Evolutionary conservation across 805 yeast species (phyloP).

Genomic region (Zygosaccharomyces lentus): DNA sequence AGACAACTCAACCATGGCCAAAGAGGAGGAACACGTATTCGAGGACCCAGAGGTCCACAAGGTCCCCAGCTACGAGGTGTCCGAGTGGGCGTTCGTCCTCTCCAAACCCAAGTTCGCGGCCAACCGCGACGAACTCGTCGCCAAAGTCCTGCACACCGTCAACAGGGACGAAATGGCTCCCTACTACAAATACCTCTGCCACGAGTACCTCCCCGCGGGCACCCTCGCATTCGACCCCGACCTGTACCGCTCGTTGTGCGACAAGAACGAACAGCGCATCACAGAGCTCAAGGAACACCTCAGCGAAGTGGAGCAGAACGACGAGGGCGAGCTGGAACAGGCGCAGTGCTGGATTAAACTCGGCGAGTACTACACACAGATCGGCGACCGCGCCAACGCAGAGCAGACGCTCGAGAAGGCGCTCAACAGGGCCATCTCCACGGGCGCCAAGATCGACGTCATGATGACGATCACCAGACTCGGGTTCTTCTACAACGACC

Average conservation of each 20-base stretch:
- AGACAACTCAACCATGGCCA: slow-evolving; percentile 1
- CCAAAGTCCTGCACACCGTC: slow-evolving; percentile 51
- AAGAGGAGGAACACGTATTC: slow-evolving; percentile 22
- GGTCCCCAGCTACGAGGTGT: slow-evolving; percentile 76
- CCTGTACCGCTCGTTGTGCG: slow-evolving; percentile 47
- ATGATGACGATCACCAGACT: slow-evolving; percentile 75
- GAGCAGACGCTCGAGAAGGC: slow-evolving; percentile 64
- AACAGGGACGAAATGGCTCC: slow-evolving; percentile 69
- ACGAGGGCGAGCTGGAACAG: slow-evolving; percentile 83
- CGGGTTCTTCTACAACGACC: slow-evolving; percentile 87
- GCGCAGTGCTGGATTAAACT: slow-evolving; percentile 72
- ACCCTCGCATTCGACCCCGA: slow-evolving; percentile 55
- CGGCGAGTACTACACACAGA: slow-evolving; percentile 82
- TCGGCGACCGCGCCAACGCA: slow-evolving; percentile 78
- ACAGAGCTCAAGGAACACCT: slow-evolving; percentile 43
- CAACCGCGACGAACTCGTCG: slow-evolving; percentile 42
- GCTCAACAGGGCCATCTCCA: slow-evolving; percentile 70
- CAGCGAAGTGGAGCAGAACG: slow-evolving; percentile 47
- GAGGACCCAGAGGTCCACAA: slow-evolving; percentile 35
- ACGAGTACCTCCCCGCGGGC: slow-evolving; percentile 38
- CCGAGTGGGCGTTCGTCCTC: slow-evolving; percentile 73
- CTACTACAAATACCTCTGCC: slow-evolving; percentile 64
- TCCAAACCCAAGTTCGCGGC: slow-evolving; percentile 37
- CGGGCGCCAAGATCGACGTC: slow-evolving; percentile 88
- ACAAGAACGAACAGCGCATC: slow-evolving; percentile 53